These are phyloP conservation scores for Furcasterigmium sp. DNA, from an alignment of 2,329 filamentous ascomycete genomes.

Conservation along the genomic window DNA sequence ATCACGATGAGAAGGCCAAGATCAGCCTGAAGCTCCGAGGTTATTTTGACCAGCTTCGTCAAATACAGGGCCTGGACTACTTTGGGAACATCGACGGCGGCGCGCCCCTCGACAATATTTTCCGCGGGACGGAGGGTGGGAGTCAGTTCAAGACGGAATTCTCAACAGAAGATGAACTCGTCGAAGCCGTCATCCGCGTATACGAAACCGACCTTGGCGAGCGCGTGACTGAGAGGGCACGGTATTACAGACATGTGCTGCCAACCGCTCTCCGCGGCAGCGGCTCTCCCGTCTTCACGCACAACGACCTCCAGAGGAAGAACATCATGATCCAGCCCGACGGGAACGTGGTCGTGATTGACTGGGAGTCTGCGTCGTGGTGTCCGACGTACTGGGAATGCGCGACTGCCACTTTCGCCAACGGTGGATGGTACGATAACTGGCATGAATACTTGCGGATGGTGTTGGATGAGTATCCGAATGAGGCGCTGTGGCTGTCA, in stretches of 20 bases:
- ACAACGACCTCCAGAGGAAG: slow-evolving; percentile 17
- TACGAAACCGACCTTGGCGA: no score
- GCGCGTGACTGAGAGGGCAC: no score
- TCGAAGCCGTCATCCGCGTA: no score
- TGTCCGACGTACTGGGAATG: slow-evolving; percentile 19
- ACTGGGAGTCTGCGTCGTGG: slow-evolving; percentile 17
- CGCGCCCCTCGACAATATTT: not conserved
- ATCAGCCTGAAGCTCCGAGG: slow-evolving; percentile 1
- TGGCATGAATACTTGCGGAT: slow-evolving; percentile 14
- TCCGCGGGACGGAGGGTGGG: no score
- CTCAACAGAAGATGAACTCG: not conserved
- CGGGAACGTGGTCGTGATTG: slow-evolving; percentile 11
- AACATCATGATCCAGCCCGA: slow-evolving; percentile 12
- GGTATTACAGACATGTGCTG: not conserved
- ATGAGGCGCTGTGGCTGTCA: no score
- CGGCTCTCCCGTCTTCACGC: slow-evolving; percentile 12
- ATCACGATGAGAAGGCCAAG: not conserved
- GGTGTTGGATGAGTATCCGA: slow-evolving; percentile 13
- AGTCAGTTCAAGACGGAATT: no score
- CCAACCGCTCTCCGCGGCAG: not conserved
- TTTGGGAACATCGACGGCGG: not conserved
- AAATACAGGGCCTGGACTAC: slow-evolving; percentile 3
- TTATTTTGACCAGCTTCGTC: not conserved
- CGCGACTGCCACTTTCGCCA: slow-evolving; percentile 9
- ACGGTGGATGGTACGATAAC: slow-evolving; percentile 15